These are phyloP conservation scores for Irpex sp. DNA, from an alignment of 1,284 basidiomycete genomes.

Conservation along the genomic window DNA sequence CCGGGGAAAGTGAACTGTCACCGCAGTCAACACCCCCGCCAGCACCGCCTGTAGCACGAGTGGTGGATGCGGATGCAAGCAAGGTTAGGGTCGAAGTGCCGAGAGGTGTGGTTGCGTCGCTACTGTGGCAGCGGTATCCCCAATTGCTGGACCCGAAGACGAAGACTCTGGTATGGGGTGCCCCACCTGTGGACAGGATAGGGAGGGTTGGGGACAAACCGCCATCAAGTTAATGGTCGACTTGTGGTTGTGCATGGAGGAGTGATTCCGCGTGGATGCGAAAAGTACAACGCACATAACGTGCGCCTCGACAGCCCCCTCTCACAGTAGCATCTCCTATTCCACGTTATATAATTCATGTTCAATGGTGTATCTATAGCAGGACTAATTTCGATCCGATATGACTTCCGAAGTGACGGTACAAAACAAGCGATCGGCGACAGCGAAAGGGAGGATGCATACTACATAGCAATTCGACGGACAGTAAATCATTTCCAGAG, in stretches of 20 bases:
- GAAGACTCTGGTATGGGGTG: conserved; percentile 65
- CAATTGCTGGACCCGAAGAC: conserved; percentile 50
- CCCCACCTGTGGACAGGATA: conserved; percentile 60
- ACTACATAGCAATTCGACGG: neutral
- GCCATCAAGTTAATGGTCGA: conserved; percentile 5
- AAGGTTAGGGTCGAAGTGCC: conserved; percentile 9
- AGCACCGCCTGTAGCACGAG: conserved; percentile 5
- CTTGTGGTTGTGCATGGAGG: neutral
- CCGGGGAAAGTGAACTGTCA: neutral
- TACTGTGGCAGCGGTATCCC: conserved; percentile 45
- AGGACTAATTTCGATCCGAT: neutral
- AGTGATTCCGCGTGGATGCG: neutral
- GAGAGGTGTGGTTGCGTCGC: conserved; percentile 41
- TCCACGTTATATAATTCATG: neutral
- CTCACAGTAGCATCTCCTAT: neutral
- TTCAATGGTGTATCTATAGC: conserved; percentile 7
- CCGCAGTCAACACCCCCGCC: conserved; percentile 1
- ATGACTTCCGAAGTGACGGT: neutral
- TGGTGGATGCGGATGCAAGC: conserved; percentile 7
- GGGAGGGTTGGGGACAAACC: conserved; percentile 34
- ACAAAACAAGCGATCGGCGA: neutral
- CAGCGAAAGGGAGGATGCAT: neutral
- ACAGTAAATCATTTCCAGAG: neutral
- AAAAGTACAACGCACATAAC: neutral
- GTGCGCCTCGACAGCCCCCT: neutral